A percentile compares a stretch with the other conserved stretches of the same genome.
phyloP scores from a whole-genome alignment of 495 filamentous ascomycete genomes.

The Pseudomonodictys pantanalensis region DNA sequence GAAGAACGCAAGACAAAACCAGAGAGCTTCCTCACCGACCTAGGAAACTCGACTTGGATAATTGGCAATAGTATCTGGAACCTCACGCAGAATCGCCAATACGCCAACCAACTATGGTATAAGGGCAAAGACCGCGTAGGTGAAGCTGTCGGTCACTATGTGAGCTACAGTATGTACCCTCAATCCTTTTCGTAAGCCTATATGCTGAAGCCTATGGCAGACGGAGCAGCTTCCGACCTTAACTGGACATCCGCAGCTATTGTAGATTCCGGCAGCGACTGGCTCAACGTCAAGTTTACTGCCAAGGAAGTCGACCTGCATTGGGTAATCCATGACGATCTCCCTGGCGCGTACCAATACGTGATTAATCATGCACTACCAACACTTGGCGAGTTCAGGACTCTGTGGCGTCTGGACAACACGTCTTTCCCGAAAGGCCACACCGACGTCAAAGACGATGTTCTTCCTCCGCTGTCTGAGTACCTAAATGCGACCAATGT shows the following conservation, averaged over 20 bases:
- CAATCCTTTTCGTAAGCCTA: neutral
- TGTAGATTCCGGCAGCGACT: constrained; percentile 33
- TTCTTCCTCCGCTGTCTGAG: constrained; percentile 40
- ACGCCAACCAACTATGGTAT: constrained; percentile 42
- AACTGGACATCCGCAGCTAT: constrained; percentile 42
- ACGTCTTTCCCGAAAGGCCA: constrained; percentile 41
- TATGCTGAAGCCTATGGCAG: constrained; percentile 13
- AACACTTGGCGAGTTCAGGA: constrained; percentile 45
- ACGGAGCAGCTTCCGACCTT: constrained; percentile 40
- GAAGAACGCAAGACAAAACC: neutral
- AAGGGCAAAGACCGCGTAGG: constrained; percentile 43
- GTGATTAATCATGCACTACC: constrained; percentile 46
- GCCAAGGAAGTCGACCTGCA: constrained; percentile 44
- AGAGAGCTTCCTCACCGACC: constrained; percentile 12
- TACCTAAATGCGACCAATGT: constrained; percentile 40
- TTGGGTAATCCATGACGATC: constrained; percentile 43
- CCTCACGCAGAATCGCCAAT: constrained; percentile 34
- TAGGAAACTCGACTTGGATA: constrained; percentile 23
- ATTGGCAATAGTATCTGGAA: constrained; percentile 45
- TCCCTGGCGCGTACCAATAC: constrained; percentile 46
- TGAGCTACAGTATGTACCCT: constrained; percentile 40
- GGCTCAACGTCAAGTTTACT: constrained; percentile 41
- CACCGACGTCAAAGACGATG: constrained; percentile 40
- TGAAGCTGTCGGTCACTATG: constrained; percentile 45
- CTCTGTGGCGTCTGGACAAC: constrained; percentile 43